phyloP scores from a whole-genome alignment of 345 rosid species.

The Combretum micranthum region DNA sequence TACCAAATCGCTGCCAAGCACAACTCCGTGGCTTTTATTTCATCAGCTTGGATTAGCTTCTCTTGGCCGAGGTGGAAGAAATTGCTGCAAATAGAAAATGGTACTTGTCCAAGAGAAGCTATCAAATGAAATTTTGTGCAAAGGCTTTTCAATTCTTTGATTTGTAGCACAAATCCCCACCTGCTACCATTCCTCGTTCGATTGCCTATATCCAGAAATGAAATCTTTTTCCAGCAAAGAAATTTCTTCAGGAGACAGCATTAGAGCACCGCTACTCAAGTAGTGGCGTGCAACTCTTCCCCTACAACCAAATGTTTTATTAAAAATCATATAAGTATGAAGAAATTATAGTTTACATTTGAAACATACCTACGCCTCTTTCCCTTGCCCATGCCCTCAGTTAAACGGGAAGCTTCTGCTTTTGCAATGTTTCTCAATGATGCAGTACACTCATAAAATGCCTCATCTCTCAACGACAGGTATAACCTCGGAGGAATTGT shows the following conservation, averaged over 20 bases:
- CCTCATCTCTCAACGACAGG: conserved; percentile 46
- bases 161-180: not conserved
- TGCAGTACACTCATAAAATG: conserved; percentile 67
- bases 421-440: conserved; percentile 59
- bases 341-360: not conserved
- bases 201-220: conserved; percentile 21
- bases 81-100: too few species aligned
- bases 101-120: not conserved
- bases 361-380: conserved; percentile 44
- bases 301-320: conserved; percentile 27
- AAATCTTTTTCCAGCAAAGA: conserved; percentile 42
- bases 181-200: conserved; percentile 11
- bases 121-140: not conserved
- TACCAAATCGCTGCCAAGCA: not conserved
- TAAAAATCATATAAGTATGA: not conserved
- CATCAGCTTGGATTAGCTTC: too few species aligned
- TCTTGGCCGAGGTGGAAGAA: too few species aligned
- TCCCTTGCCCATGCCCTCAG: conserved; percentile 23
- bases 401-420: conserved; percentile 52
- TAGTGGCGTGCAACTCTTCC: conserved; percentile 54
- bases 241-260: conserved; percentile 61
- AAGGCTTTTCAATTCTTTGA: not conserved
- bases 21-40: too few species aligned
- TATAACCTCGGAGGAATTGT: conserved; percentile 46
- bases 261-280: conserved; percentile 48